These are phyloP conservation scores for Kalaharituber pfeilii DNA, from an alignment of 2,329 filamentous ascomycete species.

Conservation along the genomic window DNA sequence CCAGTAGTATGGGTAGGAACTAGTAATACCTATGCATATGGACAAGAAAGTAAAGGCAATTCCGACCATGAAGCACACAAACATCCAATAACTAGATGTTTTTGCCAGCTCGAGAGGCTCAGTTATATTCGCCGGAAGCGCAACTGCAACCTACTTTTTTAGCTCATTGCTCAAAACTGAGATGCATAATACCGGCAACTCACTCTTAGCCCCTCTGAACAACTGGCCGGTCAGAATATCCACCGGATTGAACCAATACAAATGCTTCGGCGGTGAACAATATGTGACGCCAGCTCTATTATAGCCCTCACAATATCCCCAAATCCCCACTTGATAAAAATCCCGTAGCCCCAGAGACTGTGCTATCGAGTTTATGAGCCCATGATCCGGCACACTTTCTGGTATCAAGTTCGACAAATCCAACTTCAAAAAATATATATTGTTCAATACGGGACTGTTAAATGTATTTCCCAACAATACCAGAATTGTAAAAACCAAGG, in stretches of 20 bases:
- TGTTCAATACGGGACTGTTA: constrained; percentile 42
- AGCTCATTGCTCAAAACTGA: constrained; percentile 3
- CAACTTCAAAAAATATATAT: constrained; percentile 71
- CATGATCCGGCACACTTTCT: constrained; percentile 49
- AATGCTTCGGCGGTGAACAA: constrained; percentile 50
- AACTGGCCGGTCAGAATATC: constrained; percentile 64
- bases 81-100: constrained; percentile 69
- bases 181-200: not conserved
- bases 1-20: constrained; percentile 30
- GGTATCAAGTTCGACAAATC: constrained; percentile 70
- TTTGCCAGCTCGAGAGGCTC: constrained; percentile 57
- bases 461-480: constrained; percentile 57
- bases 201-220: constrained; percentile 55
- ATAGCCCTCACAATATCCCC: constrained; percentile 85
- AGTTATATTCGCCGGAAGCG: constrained; percentile 55
- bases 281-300: constrained; percentile 52
- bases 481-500: constrained; percentile 21
- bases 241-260: constrained; percentile 89
- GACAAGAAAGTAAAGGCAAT: constrained; percentile 53
- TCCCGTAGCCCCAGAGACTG: constrained; percentile 75
- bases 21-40: constrained; percentile 45
- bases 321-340: constrained; percentile 83
- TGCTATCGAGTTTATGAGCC: constrained; percentile 72
- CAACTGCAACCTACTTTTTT: constrained; percentile 40
- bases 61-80: constrained; percentile 63